Conservation (phyloP, 148 eudicot species). For the Nepenthes gracilis region DNA sequence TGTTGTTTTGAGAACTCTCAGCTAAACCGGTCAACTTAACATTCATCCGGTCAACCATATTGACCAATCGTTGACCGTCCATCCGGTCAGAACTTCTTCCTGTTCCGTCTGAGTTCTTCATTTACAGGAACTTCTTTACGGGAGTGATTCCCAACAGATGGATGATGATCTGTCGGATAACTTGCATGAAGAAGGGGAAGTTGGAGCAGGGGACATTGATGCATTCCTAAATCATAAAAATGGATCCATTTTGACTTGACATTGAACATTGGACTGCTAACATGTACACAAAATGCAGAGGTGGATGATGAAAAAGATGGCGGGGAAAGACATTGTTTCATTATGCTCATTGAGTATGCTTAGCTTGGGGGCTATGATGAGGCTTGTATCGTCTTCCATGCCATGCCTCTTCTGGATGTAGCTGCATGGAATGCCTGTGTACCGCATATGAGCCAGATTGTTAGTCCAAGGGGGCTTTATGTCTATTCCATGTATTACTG, state of each 20-base stretch:
- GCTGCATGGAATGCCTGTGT: slow-evolving; percentile 43
- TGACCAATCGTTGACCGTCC: too few relatives aligned
- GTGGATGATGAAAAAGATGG: slow-evolving; percentile 23
- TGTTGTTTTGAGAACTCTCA: too few relatives aligned
- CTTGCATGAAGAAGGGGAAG: slow-evolving; percentile 28
- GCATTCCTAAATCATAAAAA: slow-evolving; percentile 21
- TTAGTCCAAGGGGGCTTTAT: slow-evolving; percentile 27
- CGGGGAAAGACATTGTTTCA: slow-evolving; percentile 27
- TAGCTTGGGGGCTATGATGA: slow-evolving; percentile 17
- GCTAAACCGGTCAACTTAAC: too few relatives aligned
- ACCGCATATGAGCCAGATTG: slow-evolving; percentile 32
- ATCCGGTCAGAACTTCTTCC: too few relatives aligned
- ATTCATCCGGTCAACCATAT: too few relatives aligned
- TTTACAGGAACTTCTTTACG: too few relatives aligned
- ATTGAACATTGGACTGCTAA: slow-evolving; percentile 27
- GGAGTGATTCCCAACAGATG: too few relatives aligned
- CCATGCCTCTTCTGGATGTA: slow-evolving; percentile 22
- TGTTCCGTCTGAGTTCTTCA: too few relatives aligned
- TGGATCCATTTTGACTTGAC: slow-evolving; percentile 14
- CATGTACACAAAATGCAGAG: slow-evolving; percentile 41
- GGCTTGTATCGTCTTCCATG: slow-evolving; percentile 22
- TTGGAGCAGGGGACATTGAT: slow-evolving; percentile 25
- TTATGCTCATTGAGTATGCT: slow-evolving; percentile 31
- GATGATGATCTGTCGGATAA: slow-evolving; percentile 25
- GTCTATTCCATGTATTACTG: slow-evolving; percentile 25